Evolutionary conservation across 352 stramenopile species (phyloP), one percentile per base, ranked within the genome.

Genomic region (Globisporangium lucens): DNA sequence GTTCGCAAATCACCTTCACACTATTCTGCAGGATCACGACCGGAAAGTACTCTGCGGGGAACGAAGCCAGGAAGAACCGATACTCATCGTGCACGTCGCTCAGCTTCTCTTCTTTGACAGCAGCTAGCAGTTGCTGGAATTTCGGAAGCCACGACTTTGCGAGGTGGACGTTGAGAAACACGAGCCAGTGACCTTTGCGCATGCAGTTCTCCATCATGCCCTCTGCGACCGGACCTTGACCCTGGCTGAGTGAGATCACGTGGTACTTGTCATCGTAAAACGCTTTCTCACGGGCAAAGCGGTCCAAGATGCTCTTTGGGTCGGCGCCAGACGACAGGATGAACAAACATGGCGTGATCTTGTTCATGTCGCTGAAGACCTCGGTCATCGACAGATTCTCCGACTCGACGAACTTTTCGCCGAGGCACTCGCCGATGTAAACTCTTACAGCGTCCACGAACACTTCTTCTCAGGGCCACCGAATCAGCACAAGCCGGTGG

Each of bases 1-100:
- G 83, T 47, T 95, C 87, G 20, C 82, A 91, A 29, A 87, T 94
- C 33, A 95, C 76, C 65, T 95, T 95, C 1, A 94, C 83, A 24
- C 78, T 77, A 27, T 87, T 90, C 57, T 93, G 85, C 4, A 95
- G 59, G 13, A 95, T 84, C 35, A 72, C 73, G 41, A 93, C 80
- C 4, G 87, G 84, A 30, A 95, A 93, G 43, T 92, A 91, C 1
- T 69, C 22, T 1, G 79, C 83, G 0, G 87, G 86, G 52, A 87
- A 91, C 3, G 81, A 82, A 8, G 84, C 90, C 0, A 95, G 53
- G 66, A 89, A 95, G 22, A 95, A 55, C 0, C 87, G 75, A 51
- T 90, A 95, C 24, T 80, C 68, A 8, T 80, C 60, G 58, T 94
- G 82, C 41, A 87, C 69, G 30, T 80, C 71, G 10, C 69, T 74